Conservation (phyloP, 2,329 filamentous ascomycete genomes). For the Fragosphaeria purpurea region DNA sequence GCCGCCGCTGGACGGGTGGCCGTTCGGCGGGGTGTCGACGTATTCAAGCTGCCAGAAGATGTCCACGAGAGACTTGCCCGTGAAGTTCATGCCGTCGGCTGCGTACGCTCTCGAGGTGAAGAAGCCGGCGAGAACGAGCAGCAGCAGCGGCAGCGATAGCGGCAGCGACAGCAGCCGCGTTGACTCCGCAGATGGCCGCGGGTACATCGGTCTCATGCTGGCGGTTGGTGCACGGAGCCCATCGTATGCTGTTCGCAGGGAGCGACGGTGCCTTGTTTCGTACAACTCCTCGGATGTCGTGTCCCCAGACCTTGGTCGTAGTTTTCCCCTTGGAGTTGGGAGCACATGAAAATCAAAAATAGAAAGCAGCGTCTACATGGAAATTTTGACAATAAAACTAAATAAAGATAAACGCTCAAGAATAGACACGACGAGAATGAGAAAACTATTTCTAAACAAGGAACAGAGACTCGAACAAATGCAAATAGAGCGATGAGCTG, state of each 20-base stretch:
- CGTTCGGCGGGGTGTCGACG: not conserved
- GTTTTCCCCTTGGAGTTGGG: no score
- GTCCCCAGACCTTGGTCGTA: no score
- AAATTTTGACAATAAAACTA: no score
- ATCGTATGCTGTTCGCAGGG: not conserved
- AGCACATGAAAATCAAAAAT: no score
- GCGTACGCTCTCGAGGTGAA: not conserved
- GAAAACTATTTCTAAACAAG: no score
- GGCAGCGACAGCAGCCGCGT: not conserved
- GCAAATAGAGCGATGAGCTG: no score
- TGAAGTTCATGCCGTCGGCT: not conserved
- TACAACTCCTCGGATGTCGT: no score
- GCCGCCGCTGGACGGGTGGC: slow-evolving; percentile 8
- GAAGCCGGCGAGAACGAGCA: not conserved
- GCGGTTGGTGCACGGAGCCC: not conserved
- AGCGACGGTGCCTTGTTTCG: no score
- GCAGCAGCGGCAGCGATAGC: not conserved
- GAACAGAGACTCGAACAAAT: no score
- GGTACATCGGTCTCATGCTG: not conserved
- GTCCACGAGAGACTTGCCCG: slow-evolving; percentile 3
- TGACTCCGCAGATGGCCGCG: not conserved
- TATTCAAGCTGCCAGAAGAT: slow-evolving; percentile 11
- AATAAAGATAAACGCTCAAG: no score
- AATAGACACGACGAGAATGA: no score
- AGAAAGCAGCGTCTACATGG: no score